Base-by-base conservation (phyloP, 1,139 yeast genomes). In the Zygotorulaspora mrakii region DNA sequence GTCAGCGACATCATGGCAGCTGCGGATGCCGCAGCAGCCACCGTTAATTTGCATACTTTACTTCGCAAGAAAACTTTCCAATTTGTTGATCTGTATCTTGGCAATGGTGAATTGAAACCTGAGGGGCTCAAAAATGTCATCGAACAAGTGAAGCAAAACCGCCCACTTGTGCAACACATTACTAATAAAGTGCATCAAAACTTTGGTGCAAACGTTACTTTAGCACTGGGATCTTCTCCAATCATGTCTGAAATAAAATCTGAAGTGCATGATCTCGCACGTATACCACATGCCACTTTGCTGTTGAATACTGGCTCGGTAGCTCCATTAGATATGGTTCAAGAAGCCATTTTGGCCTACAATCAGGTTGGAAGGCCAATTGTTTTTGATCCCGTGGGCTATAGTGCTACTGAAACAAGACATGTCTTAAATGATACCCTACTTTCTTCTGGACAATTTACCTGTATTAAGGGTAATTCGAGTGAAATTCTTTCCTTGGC, bases 181-280 rank as follows among this genome's bases (percentile, higher is more conserved):
- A 88, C 96, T 26, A 89, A 89, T 57, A 75, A 76, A 42, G 96
- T 89, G n/a, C 96, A 84, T 28, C 85, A 86, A 57, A 82, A 86
- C 57, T 79, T 86, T 57, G 82, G 88, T 48, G 96, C 97, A 21
- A 88, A 89, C 55, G 84, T 86, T n/a, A 79, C 94, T 0, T 66
- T 89, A 40, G 88, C 96, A 0, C 65, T 82, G 17, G 95, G 95
- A 2, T 94, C 83, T 0, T 81, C 94, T 2, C 96, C 97, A 2
- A 79, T 86, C 17, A 89, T 89, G 96, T 82, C 94, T n/a, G 95
- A 86, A 54, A 69, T 80, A 33, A 53, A 69, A 0, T 74, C 69
- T 1, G 96, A 89, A 57, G 87, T 73, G 52, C 73, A 62, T 8
- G 94, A 84, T 22, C 70, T 89, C 45, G 77, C 94, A 0, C 45